Evolutionary conservation across 2,329 filamentous ascomycete genomes (phyloP), one percentile per base, ranked within the genome.

Genomic region (Fusarium globosum): DNA sequence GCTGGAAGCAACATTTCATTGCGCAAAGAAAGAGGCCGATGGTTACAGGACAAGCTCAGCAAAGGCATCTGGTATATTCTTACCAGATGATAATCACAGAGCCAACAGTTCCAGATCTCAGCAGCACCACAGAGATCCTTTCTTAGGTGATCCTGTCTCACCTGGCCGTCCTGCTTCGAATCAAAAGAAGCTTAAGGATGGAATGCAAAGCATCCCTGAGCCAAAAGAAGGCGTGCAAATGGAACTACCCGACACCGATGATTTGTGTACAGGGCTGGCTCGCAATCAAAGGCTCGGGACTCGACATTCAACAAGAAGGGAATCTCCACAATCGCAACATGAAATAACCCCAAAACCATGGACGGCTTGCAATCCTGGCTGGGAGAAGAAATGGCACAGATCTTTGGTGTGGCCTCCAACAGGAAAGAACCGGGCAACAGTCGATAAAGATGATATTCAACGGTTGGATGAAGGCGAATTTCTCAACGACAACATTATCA

Each of bases 401-500:
- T 88, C 92, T 4, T 84, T 95, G 4, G 84, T 90, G 5, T 94
- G 90, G 78, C 91, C 90, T 7, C 76, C 83, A 10, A 84, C 82
- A 33, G 89, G 90, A 6, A 88, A 87, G 61, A 88, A 89, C 56
- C 87, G 90, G 69, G 89, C 91, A 2, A 90, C 88, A 2, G 90
- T 96, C 3, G 89, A 93, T 64, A 90, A 88, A 69, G 85, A 88
- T n/a, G 94, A 96, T 78, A 90, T 98, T 39, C 83, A 87, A 26
- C 88, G 94, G 46, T 87, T 99, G 6, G 92, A 97, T 68, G 93
- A 97, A 71, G 93, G 91, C 18, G 89, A 97, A 75, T 97, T 93
- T 67, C 83, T 99, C 48, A 99, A 99, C 79, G 96, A 99, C 83
- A 97, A 94, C 78, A 85, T 99, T 35, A 93, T 99, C 74, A 91